phyloP scores from a whole-genome alignment of 2,329 filamentous ascomycete species.

The Zasmidium citrigriseum region DNA sequence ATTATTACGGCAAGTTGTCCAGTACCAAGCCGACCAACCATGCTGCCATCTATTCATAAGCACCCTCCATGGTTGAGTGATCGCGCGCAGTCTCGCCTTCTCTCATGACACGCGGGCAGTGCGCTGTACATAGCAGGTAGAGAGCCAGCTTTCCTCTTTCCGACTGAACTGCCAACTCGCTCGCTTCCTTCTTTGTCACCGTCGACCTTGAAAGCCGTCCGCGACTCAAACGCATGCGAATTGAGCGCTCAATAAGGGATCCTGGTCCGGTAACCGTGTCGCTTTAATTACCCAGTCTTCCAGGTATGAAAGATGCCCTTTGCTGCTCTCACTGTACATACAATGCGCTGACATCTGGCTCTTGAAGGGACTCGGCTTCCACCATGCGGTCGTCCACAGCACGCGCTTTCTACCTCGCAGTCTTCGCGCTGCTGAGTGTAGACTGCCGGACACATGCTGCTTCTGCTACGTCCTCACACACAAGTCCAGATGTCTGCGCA shows the following conservation, averaged over 20 bases:
- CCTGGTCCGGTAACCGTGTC: slow-evolving; percentile 4
- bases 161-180: background rate
- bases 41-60: background rate
- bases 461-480: slow-evolving; percentile 38
- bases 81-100: background rate
- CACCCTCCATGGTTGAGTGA: background rate
- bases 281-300: slow-evolving; percentile 6
- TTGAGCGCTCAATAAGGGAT: slow-evolving; percentile 21
- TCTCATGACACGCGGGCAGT: background rate
- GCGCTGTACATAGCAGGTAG: slow-evolving; percentile 2
- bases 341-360: slow-evolving; percentile 23
- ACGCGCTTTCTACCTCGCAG: slow-evolving; percentile 58
- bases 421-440: slow-evolving; percentile 58
- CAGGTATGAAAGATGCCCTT: slow-evolving; percentile 9
- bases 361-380: slow-evolving; percentile 9
- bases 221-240: slow-evolving; percentile 12
- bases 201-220: slow-evolving; percentile 7
- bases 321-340: background rate
- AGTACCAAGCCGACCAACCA: background rate
- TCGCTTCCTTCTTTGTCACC: slow-evolving; percentile 7
- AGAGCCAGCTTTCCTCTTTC: background rate
- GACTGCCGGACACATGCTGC: slow-evolving; percentile 43
- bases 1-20: no score
- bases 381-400: slow-evolving; percentile 27
- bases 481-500: slow-evolving; percentile 54